These are phyloP conservation scores for Chaetomiaceae sp. DNA, from an alignment of 2,329 filamentous ascomycete genomes.

Conservation along the genomic window DNA sequence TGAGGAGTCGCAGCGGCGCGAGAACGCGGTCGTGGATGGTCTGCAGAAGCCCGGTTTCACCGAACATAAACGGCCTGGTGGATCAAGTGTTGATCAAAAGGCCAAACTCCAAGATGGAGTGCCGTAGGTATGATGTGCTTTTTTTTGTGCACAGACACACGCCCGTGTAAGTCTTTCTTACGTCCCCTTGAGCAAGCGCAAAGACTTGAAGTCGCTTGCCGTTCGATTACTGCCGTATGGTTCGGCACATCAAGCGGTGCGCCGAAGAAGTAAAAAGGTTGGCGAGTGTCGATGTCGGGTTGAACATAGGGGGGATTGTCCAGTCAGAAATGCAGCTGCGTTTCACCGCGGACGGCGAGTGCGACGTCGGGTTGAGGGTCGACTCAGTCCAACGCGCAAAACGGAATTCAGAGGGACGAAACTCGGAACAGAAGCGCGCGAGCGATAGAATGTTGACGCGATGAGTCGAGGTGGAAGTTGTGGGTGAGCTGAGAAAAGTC, in stretches of 20 bases:
- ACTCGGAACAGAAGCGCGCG: no score
- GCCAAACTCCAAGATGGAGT: background rate
- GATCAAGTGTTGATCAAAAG: background rate
- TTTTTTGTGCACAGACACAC: no score
- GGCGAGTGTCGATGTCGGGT: constrained; percentile 12
- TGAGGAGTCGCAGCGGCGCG: background rate
- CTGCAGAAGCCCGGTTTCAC: background rate
- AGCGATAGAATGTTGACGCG: no score
- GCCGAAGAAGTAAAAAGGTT: constrained; percentile 29
- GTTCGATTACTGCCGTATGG: constrained; percentile 37
- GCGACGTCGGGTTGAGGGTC: background rate
- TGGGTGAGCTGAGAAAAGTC: no score
- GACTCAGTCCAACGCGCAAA: background rate
- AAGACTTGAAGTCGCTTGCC: constrained; percentile 64
- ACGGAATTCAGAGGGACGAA: no score
- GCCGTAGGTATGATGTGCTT: no score
- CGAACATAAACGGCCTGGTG: constrained; percentile 1
- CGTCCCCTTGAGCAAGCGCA: constrained; percentile 57
- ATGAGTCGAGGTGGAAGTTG: no score
- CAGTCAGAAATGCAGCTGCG: no score
- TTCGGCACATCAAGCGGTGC: constrained; percentile 42
- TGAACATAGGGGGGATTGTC: constrained; percentile 18
- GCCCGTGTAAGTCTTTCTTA: constrained; percentile 49
- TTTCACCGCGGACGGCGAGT: background rate
- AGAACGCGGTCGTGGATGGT: background rate